Base-by-base conservation (phyloP, 441 rosid genomes). In the Dalechampia spathulata region DNA sequence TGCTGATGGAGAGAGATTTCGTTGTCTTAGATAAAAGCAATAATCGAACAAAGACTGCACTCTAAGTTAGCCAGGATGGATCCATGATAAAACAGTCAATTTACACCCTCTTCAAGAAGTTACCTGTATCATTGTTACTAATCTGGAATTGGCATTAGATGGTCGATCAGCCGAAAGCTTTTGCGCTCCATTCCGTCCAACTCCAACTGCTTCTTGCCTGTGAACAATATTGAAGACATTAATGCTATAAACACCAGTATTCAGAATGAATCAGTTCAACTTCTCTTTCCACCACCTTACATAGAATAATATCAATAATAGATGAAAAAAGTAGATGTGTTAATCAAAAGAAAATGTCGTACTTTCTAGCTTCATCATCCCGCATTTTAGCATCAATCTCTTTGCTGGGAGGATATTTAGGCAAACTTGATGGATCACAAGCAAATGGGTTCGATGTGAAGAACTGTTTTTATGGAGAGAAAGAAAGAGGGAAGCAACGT, bases 371-470 rank as follows among this genome's bases (percentile, higher is more conserved):
- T 81, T 72, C 86, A 48, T 87, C 87, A 69, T 82, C 92, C 32
- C 83, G 81, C 66, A 72, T 16, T 72, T 83, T 82, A 40, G 86
- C 89, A 69, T 91, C 90, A 53, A 91, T 81, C 77, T 87, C 96
- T 73, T 87, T 91, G 71, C 89, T 86, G n/a, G 95, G 96, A 73
- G 96, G 89, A 75, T 87, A 91, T 58, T 82, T 87, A 28, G 95
- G 96, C 70, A 87, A 71, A 69, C 65, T 53, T 56, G 89, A 81
- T 56, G 95, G 90, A 64, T 91, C 93, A 37, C 96, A 87, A 49
- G 90, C 82, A 71, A 74, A 71, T 10, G 95, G 96, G 40, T 78
- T 74, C 47, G 86, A 70, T 40, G 77, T 65, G 59, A 87, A 87
- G 69, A 68, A 83, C 98, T 90, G 79, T 40, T 6, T 49, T 37